These are phyloP conservation scores for Cyberlindnera mrakii DNA, from an alignment of 805 yeast species.

Conservation along the genomic window DNA sequence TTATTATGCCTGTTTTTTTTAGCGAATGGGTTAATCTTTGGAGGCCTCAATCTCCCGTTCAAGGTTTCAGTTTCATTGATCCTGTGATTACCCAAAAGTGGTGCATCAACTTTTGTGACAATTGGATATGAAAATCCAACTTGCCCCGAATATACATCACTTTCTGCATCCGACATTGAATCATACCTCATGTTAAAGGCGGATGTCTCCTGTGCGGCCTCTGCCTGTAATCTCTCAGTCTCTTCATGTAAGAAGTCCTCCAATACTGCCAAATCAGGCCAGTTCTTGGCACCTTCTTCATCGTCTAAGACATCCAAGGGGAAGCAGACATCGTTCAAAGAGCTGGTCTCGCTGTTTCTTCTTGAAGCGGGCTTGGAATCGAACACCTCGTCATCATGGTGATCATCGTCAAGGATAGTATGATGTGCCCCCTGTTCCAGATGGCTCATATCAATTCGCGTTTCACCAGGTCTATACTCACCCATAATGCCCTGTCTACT, in stretches of 20 bases:
- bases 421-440: slow-evolving; percentile 1
- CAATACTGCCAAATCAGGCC: slow-evolving; percentile 83
- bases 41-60: slow-evolving; percentile 68
- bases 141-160: slow-evolving; percentile 19
- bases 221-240: slow-evolving; percentile 38
- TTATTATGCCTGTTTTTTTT: slow-evolving; percentile 20
- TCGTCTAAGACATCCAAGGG: slow-evolving; percentile 42
- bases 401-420: slow-evolving; percentile 4
- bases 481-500: slow-evolving; percentile 13
- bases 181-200: slow-evolving; percentile 29
- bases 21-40: slow-evolving; percentile 72
- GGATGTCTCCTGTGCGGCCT: slow-evolving; percentile 30
- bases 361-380: slow-evolving; percentile 38
- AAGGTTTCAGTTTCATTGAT: slow-evolving; percentile 52
- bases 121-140: slow-evolving; percentile 38
- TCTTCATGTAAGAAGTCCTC: slow-evolving; percentile 78
- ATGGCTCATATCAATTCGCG: slow-evolving; percentile 3
- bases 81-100: slow-evolving; percentile 32
- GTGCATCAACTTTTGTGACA: slow-evolving; percentile 37
- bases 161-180: slow-evolving; percentile 23
- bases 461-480: slow-evolving; percentile 1
- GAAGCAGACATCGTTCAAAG: slow-evolving; percentile 88
- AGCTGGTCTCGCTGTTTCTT: slow-evolving; percentile 49
- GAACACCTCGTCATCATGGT: slow-evolving; percentile 25
- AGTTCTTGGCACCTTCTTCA: slow-evolving; percentile 30